Evolutionary conservation across 495 filamentous ascomycete species (phyloP).

Genomic region (Tuber calosporum): DNA sequence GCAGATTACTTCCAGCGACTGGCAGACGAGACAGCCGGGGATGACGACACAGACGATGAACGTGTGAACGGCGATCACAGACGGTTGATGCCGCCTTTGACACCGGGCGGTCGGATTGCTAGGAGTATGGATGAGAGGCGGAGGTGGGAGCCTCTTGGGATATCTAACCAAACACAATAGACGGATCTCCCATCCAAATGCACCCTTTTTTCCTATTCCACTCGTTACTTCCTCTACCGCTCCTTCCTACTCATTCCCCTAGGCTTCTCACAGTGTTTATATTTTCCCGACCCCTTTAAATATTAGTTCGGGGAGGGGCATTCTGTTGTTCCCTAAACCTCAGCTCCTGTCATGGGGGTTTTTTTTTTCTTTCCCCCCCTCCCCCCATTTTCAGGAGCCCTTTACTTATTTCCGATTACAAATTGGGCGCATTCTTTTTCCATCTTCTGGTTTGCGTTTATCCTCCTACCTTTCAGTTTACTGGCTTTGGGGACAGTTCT

Average conservation of each 20-base stretch:
- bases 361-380: neutral
- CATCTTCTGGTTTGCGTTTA: neutral
- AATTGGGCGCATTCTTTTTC: neutral
- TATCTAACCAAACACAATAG: neutral
- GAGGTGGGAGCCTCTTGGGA: conserved; percentile 44
- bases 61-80: conserved; percentile 45
- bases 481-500: neutral
- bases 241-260: neutral
- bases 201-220: neutral
- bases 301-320: neutral
- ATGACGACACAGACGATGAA: conserved; percentile 48
- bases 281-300: neutral
- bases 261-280: neutral
- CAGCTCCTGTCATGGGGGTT: neutral
- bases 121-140: conserved; percentile 57
- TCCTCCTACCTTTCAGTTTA: neutral
- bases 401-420: neutral
- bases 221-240: neutral
- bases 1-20: conserved; percentile 84
- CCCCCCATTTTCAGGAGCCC: neutral
- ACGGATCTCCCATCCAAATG: neutral
- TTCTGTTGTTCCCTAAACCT: neutral
- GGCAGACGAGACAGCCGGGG: conserved; percentile 53
- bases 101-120: conserved; percentile 60
- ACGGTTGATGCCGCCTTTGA: conserved; percentile 61